Conservation (phyloP, 345 rosid genomes). For the Gossypium raimondii region DNA sequence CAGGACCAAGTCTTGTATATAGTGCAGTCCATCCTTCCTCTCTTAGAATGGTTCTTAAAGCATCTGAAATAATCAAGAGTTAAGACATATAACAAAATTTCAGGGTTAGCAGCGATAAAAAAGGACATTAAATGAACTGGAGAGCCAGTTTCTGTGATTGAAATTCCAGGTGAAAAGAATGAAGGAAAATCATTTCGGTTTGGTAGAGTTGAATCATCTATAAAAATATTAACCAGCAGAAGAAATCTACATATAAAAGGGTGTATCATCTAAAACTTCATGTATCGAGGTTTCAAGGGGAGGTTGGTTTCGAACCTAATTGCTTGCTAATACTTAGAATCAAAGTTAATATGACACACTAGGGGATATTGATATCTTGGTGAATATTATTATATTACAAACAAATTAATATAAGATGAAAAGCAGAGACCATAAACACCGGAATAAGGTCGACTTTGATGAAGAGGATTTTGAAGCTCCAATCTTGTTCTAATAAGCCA, state of each 20-base stretch:
- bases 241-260: background rate
- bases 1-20: slow-evolving; percentile 77
- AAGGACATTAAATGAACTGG: background rate
- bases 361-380: slow-evolving; percentile 23
- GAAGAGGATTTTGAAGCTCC: slow-evolving; percentile 92
- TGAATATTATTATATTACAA: slow-evolving; percentile 19
- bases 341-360: slow-evolving; percentile 25
- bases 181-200: slow-evolving; percentile 3
- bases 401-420: slow-evolving; percentile 32
- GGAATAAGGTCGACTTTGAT: slow-evolving; percentile 63
- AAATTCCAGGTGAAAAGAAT: background rate
- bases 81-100: background rate
- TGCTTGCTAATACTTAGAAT: slow-evolving; percentile 12
- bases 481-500: slow-evolving; percentile 95
- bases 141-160: background rate
- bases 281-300: background rate
- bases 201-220: background rate
- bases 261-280: background rate
- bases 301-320: slow-evolving; percentile 10
- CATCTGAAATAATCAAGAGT: slow-evolving; percentile 46
- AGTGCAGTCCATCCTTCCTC: slow-evolving; percentile 92
- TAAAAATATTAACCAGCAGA: background rate
- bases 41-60: slow-evolving; percentile 75
- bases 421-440: slow-evolving; percentile 74
- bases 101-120: background rate